Percentiles rank a stretch among this genome's conserved stretches.
Conservation (phyloP, 192 early-diverging fungal genomes). For the Podila minutissima region DNA sequence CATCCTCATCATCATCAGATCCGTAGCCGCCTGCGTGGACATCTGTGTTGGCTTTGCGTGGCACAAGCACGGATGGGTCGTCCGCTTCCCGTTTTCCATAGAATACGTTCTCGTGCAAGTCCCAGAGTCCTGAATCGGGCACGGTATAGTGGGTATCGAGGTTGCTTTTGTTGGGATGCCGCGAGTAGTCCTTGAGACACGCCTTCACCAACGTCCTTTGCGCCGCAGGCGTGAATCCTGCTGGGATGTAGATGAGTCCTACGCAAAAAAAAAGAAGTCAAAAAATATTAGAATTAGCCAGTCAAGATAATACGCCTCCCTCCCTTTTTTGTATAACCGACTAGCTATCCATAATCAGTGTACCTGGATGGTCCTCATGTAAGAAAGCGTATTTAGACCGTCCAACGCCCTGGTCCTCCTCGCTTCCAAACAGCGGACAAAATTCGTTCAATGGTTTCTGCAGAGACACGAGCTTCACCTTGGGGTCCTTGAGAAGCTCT, state of each 20-base stretch:
- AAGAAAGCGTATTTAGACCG: slow-evolving; percentile 33
- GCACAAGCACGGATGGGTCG: slow-evolving; percentile 42
- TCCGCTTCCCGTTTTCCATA: slow-evolving; percentile 17
- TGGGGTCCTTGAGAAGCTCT: slow-evolving; percentile 6
- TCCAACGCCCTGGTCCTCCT: slow-evolving; percentile 10
- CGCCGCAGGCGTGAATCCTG: slow-evolving; percentile 74
- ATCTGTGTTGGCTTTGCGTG: slow-evolving; percentile 23
- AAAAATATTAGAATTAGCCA: neutral
- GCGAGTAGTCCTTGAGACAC: slow-evolving; percentile 80
- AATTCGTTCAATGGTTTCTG: slow-evolving; percentile 23
- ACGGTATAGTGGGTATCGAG: slow-evolving; percentile 88
- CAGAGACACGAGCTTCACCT: slow-evolving; percentile 24
- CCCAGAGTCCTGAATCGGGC: slow-evolving; percentile 71
- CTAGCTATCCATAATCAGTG: neutral
- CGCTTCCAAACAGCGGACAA: slow-evolving; percentile 35
- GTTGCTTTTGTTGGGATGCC: slow-evolving; percentile 86
- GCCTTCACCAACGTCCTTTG: slow-evolving; percentile 77
- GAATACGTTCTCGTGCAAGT: slow-evolving; percentile 54
- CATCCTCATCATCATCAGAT: slow-evolving; percentile 35
- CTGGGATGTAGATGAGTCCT: slow-evolving; percentile 85
- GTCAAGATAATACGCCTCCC: neutral
- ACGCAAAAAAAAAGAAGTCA: slow-evolving; percentile 5
- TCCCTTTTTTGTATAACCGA: neutral
- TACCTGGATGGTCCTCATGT: slow-evolving; percentile 52
- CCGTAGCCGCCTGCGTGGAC: slow-evolving; percentile 24